These are phyloP conservation scores for Marchantia paleacea DNA, from an alignment of 225 moss, liverwort and hornwort genomes.

Conservation along the genomic window DNA sequence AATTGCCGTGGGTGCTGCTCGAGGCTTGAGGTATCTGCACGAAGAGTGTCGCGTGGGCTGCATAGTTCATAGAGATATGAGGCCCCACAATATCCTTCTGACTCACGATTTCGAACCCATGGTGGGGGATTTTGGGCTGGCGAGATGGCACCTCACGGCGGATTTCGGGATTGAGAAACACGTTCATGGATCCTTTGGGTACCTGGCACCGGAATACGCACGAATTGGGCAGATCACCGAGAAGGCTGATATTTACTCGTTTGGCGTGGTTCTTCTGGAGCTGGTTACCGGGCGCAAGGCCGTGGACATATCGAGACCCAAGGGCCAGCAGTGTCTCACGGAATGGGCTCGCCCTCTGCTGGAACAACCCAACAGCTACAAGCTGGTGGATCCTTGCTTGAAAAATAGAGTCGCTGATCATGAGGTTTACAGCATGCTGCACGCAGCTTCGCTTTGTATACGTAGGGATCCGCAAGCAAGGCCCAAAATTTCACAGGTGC, in stretches of 20 bases:
- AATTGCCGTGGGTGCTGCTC: constrained; percentile 37
- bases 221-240: constrained; percentile 40
- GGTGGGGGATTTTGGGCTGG: constrained; percentile 45
- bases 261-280: constrained; percentile 40
- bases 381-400: constrained; percentile 30
- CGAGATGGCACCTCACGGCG: constrained; percentile 32
- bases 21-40: constrained; percentile 38
- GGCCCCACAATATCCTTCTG: constrained; percentile 38
- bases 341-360: constrained; percentile 43
- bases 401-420: constrained; percentile 27
- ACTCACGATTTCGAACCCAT: constrained; percentile 43
- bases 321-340: constrained; percentile 38
- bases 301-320: constrained; percentile 31
- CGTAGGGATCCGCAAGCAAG: constrained; percentile 33
- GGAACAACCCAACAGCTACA: constrained; percentile 15
- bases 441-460: constrained; percentile 33
- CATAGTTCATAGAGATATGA: constrained; percentile 36
- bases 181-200: constrained; percentile 36
- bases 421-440: constrained; percentile 37
- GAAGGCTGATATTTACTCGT: constrained; percentile 43
- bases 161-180: constrained; percentile 30
- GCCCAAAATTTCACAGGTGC: constrained; percentile 37
- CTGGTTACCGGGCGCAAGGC: constrained; percentile 34
- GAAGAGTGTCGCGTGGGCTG: constrained; percentile 43
- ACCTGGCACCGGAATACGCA: constrained; percentile 42